Evolutionary conservation across 495 filamentous ascomycete species (phyloP).

Genomic region (Halenospora varia): DNA sequence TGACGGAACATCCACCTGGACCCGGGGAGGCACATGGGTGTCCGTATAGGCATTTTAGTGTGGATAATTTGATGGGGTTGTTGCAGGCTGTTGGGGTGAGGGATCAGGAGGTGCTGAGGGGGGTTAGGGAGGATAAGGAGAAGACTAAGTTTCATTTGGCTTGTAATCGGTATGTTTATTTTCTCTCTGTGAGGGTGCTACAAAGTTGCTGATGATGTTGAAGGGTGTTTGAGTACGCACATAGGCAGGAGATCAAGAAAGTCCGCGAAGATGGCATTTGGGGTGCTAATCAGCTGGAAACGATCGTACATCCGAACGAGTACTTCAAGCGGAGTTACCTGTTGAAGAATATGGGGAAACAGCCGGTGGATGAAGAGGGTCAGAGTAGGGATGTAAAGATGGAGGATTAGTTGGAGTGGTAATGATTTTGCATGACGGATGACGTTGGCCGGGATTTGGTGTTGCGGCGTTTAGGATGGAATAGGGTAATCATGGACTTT

Average conservation of each 20-base stretch:
- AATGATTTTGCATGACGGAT: neutral
- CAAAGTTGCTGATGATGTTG: too few species aligned
- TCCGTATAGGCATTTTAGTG: constrained; percentile 87
- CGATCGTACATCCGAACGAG: constrained; percentile 95
- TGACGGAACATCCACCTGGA: constrained; percentile 79
- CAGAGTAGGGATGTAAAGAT: constrained; percentile 44
- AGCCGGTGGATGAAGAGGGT: constrained; percentile 26
- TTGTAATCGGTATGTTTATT: constrained; percentile 57
- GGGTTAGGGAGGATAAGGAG: constrained; percentile 83
- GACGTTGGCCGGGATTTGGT: neutral
- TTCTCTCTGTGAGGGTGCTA: too few species aligned
- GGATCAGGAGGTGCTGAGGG: constrained; percentile 72
- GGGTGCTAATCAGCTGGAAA: constrained; percentile 80
- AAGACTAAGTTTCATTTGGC: constrained; percentile 90
- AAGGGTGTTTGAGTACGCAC: constrained; percentile 81
- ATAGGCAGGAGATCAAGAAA: constrained; percentile 82
- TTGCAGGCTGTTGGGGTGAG: constrained; percentile 71
- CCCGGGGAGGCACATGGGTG: constrained; percentile 88
- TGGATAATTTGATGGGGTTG: constrained; percentile 76
- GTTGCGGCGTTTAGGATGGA: neutral
- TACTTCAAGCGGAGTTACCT: constrained; percentile 94
- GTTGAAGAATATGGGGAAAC: constrained; percentile 64
- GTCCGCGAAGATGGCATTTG: constrained; percentile 80
- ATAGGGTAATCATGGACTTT: neutral
- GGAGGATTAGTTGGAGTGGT: constrained; percentile 37